Percentiles rank a stretch among this genome's conserved stretches.
These are phyloP conservation scores for Brettanomyces custersianus DNA, from an alignment of 805 yeast species.

Conservation along the genomic window DNA sequence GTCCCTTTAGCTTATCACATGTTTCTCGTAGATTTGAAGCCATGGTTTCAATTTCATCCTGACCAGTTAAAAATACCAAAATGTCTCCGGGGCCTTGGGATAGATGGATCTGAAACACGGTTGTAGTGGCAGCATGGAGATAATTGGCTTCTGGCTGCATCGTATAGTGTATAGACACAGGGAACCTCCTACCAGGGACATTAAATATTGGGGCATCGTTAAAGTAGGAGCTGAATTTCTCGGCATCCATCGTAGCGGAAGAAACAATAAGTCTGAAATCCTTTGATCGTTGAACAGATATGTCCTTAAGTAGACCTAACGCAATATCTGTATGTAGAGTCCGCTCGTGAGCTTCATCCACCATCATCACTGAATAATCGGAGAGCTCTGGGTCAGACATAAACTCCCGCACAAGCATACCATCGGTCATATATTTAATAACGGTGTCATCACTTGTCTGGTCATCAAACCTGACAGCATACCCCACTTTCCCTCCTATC, in stretches of 20 bases:
- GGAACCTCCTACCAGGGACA: constrained; percentile 90
- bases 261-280: constrained; percentile 75
- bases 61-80: constrained; percentile 87
- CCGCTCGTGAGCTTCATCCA: constrained; percentile 96
- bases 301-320: constrained; percentile 71
- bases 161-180: constrained; percentile 80
- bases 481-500: constrained; percentile 89
- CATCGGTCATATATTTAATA: constrained; percentile 91
- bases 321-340: constrained; percentile 84
- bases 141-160: constrained; percentile 86
- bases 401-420: constrained; percentile 85
- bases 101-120: constrained; percentile 79
- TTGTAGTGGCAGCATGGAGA: constrained; percentile 78
- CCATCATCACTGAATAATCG: constrained; percentile 73
- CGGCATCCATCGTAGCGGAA: constrained; percentile 92
- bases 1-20: constrained; percentile 44
- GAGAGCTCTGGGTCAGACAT: constrained; percentile 63
- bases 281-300: constrained; percentile 48
- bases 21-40: constrained; percentile 68
- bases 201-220: constrained; percentile 76
- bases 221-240: constrained; percentile 76
- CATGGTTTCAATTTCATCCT: constrained; percentile 86
- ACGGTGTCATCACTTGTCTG: constrained; percentile 53
- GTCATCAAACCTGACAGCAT: constrained; percentile 82
- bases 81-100: constrained; percentile 72